phyloP scores from a whole-genome alignment of 257 asterid genomes.

The Ballota nigra region DNA sequence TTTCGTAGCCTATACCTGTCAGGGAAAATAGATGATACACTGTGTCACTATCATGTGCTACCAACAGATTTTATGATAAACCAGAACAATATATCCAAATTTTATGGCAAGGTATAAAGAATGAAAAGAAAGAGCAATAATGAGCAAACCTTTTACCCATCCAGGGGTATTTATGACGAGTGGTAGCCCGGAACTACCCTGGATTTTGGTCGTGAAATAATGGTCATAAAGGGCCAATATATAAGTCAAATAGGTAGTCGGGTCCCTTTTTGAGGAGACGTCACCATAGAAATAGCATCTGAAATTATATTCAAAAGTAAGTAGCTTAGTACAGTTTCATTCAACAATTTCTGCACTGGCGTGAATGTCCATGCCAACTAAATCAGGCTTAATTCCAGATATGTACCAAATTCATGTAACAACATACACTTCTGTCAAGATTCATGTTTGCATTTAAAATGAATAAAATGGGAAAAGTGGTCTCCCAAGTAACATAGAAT shows the following conservation, averaged over 20 bases:
- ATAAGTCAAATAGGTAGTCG: conserved; percentile 57
- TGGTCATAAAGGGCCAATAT: conserved; percentile 60
- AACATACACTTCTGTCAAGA: neutral
- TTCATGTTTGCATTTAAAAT: neutral
- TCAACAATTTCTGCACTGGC: neutral
- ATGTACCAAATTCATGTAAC: neutral
- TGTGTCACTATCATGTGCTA: neutral
- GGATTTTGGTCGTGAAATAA: conserved; percentile 43
- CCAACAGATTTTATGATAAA: neutral
- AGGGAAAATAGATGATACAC: conserved; percentile 23
- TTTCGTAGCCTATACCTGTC: conserved; percentile 85
- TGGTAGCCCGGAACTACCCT: conserved; percentile 48
- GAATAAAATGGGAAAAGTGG: neutral
- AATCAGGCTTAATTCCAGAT: neutral
- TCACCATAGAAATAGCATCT: conserved; percentile 97
- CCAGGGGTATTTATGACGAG: conserved; percentile 92
- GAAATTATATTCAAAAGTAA: conserved; percentile 25
- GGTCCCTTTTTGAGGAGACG: conserved; percentile 87
- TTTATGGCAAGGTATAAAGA: neutral
- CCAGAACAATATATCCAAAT: neutral
- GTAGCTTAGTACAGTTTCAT: conserved; percentile 1
- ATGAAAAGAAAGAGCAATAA: conserved; percentile 17
- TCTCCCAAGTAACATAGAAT: neutral
- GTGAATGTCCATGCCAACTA: conserved; percentile 6
- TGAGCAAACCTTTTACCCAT: conserved; percentile 83